Evolutionary conservation across 2,329 filamentous ascomycete species (phyloP).

Genomic region (Sclerotinia minor): DNA sequence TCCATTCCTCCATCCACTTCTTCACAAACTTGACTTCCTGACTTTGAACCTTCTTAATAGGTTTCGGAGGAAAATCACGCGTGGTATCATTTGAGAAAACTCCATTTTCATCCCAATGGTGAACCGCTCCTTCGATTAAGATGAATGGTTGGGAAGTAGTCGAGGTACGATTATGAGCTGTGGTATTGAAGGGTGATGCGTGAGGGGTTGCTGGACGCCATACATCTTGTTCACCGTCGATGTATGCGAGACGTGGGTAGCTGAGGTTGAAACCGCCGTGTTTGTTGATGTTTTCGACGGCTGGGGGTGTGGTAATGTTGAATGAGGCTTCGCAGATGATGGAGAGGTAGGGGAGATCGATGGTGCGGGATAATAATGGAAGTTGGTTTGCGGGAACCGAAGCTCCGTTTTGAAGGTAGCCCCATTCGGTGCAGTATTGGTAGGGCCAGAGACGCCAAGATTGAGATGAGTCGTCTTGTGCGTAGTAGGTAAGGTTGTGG

Average conservation of each 20-base stretch:
- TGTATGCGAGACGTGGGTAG: constrained; percentile 72
- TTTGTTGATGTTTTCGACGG: constrained; percentile 69
- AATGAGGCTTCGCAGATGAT: constrained; percentile 67
- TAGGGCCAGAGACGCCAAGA: constrained; percentile 57
- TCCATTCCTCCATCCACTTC: constrained; percentile 66
- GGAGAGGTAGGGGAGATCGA: constrained; percentile 63
- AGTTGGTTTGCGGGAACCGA: constrained; percentile 63
- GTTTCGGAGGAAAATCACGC: constrained; percentile 54
- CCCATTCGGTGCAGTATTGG: constrained; percentile 60
- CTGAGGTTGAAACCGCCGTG: constrained; percentile 70
- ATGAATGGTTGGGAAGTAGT: constrained; percentile 68
- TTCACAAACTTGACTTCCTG: constrained; percentile 62
- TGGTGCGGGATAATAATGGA: constrained; percentile 69
- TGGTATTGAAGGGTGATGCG: constrained; percentile 50
- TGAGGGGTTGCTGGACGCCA: constrained; percentile 77
- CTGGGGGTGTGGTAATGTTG: constrained; percentile 63
- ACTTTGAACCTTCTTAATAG: constrained; percentile 59
- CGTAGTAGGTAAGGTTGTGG: constrained; percentile 50
- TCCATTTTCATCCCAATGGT: constrained; percentile 79
- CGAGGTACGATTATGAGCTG: constrained; percentile 55
- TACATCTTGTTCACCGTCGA: constrained; percentile 77
- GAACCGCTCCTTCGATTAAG: constrained; percentile 72
- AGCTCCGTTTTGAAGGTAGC: constrained; percentile 73
- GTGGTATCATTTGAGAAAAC: constrained; percentile 62
- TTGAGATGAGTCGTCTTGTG: constrained; percentile 46